phyloP scores from a whole-genome alignment of 768 basidiomycete species.

The Leccinum subgranulosum region DNA sequence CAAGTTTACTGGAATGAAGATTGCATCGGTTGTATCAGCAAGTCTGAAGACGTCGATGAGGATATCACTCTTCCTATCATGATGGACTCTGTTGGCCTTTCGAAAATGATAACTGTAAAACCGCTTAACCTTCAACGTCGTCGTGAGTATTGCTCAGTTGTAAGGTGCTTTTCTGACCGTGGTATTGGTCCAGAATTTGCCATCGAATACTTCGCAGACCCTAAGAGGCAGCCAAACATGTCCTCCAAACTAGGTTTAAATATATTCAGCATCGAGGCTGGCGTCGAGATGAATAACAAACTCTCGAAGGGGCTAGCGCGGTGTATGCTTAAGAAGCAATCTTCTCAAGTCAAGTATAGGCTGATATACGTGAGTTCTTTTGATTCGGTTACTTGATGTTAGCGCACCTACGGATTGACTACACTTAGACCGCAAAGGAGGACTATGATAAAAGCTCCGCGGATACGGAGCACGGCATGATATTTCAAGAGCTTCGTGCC shows the following conservation, averaged over 20 bases:
- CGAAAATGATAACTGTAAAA: slow-evolving; percentile 52
- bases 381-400: too few relatives aligned
- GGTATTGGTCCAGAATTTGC: too few relatives aligned
- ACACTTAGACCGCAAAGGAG: slow-evolving; percentile 2
- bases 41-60: slow-evolving; percentile 50
- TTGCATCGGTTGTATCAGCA: slow-evolving; percentile 59
- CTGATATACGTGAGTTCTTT: slow-evolving; percentile 6
- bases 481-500: slow-evolving; percentile 8
- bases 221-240: neutral
- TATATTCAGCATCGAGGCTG: slow-evolving; percentile 21
- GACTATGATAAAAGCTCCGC: neutral
- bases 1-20: slow-evolving; percentile 77
- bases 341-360: neutral
- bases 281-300: neutral
- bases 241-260: slow-evolving; percentile 18
- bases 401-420: neutral
- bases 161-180: too few relatives aligned
- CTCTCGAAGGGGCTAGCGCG: neutral
- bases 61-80: slow-evolving; percentile 43
- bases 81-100: slow-evolving; percentile 49
- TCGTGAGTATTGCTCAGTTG: too few relatives aligned
- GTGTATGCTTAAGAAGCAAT: slow-evolving; percentile 1
- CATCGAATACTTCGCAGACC: too few relatives aligned
- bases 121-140: slow-evolving; percentile 53
- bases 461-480: neutral